Evolutionary conservation across 1,139 yeast genomes (phyloP).

Genomic region (Suhomyces panamericanus): DNA sequence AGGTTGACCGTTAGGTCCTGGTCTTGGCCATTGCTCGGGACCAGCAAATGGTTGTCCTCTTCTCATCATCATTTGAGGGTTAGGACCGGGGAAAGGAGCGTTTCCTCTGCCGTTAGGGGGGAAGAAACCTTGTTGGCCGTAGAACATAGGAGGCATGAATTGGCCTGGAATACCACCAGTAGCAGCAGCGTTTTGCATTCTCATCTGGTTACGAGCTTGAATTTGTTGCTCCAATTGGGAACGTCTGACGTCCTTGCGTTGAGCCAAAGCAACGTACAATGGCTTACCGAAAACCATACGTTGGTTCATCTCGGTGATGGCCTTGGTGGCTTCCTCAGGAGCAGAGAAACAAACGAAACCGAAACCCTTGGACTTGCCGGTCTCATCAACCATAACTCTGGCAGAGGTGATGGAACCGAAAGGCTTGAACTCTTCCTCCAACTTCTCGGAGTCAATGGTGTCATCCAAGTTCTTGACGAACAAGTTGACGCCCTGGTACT

Average conservation of each 20-base stretch:
- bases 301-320: slow-evolving; percentile 98
- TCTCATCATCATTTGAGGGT: slow-evolving; percentile 83
- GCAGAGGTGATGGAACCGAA: slow-evolving; percentile 96
- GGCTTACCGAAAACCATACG: slow-evolving; percentile 96
- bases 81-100: slow-evolving; percentile 75
- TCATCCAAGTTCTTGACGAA: slow-evolving; percentile 97
- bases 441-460: slow-evolving; percentile 83
- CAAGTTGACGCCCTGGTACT: slow-evolving; percentile 97
- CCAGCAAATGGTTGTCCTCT: slow-evolving; percentile 57
- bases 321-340: slow-evolving; percentile 99
- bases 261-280: slow-evolving; percentile 97
- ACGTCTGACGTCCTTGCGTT: slow-evolving; percentile 97
- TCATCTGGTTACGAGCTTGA: slow-evolving; percentile 97
- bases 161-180: slow-evolving; percentile 92
- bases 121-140: slow-evolving; percentile 84
- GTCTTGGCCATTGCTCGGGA: slow-evolving; percentile 75
- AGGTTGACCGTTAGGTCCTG: slow-evolving; percentile 82
- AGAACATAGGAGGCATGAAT: slow-evolving; percentile 94
- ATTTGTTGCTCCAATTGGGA: slow-evolving; percentile 97
- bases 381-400: slow-evolving; percentile 93
- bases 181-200: slow-evolving; percentile 93
- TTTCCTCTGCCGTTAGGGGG: slow-evolving; percentile 81
- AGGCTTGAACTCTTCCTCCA: slow-evolving; percentile 89
- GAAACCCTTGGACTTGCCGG: slow-evolving; percentile 95
- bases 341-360: slow-evolving; percentile 98